A percentile compares a stretch with the other conserved stretches of the same genome.
These are phyloP conservation scores for Teunomyces kruisii DNA, from an alignment of 805 yeast species.

Conservation along the genomic window DNA sequence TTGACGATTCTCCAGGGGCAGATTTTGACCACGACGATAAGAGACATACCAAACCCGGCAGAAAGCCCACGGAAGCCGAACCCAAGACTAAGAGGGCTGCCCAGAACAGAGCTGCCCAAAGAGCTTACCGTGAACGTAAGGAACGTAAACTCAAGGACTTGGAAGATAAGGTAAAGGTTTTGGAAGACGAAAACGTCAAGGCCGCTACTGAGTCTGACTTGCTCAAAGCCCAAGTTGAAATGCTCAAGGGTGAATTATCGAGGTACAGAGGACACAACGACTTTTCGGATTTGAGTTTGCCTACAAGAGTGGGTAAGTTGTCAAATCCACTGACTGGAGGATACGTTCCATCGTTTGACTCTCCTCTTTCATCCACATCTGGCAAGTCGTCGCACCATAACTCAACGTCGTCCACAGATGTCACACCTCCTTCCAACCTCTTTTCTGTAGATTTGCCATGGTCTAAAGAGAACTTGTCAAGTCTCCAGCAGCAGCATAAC, in stretches of 20 bases:
- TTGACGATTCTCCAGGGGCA: neutral
- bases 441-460: slow-evolving; percentile 60
- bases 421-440: slow-evolving; percentile 1
- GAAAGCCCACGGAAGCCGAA: slow-evolving; percentile 76
- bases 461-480: slow-evolving; percentile 23
- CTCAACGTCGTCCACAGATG: slow-evolving; percentile 4
- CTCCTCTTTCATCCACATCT: slow-evolving; percentile 1
- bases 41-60: slow-evolving; percentile 64
- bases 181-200: slow-evolving; percentile 71
- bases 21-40: slow-evolving; percentile 30
- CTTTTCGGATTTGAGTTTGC: slow-evolving; percentile 29
- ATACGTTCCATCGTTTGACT: slow-evolving; percentile 15
- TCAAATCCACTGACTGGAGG: slow-evolving; percentile 18
- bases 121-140: slow-evolving; percentile 94
- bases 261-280: slow-evolving; percentile 49
- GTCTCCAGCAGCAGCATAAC: slow-evolving; percentile 3
- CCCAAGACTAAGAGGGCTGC: slow-evolving; percentile 91
- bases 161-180: slow-evolving; percentile 68
- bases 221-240: slow-evolving; percentile 71
- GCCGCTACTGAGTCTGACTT: slow-evolving; percentile 72
- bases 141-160: slow-evolving; percentile 83
- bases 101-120: slow-evolving; percentile 97
- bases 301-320: slow-evolving; percentile 30
- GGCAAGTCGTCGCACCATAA: slow-evolving; percentile 1
- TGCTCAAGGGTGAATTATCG: slow-evolving; percentile 68